Base-by-base conservation (phyloP, 2,329 filamentous ascomycete genomes). In the Colletotrichum sp. region DNA sequence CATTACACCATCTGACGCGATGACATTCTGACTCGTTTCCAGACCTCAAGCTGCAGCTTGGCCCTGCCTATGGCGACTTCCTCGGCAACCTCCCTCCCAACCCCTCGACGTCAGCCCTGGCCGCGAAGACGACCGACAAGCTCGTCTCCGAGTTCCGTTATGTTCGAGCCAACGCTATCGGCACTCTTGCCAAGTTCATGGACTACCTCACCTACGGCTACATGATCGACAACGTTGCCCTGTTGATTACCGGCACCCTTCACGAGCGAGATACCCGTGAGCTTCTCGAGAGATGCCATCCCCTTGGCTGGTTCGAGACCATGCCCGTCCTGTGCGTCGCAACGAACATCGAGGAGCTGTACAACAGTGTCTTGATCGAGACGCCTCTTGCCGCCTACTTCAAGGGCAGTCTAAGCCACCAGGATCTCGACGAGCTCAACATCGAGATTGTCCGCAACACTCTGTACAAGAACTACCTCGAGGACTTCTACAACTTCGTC, bases 371-470 rank as follows among this genome's bases (percentile, higher is more conserved):
- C 21, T 88, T 99, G 79, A 96, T 99, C 79, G 97, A 99, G 88
- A 99, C 97, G 5, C 97, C 97, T 6, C 90, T 99, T 64, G 97
- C 97, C 16, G 93, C 95, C 10, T 99, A 98, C 87, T 99, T 99
- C 92, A 99, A 99, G 88, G 95, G 96, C 80, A 98, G 95, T 80
- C 90, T 99, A 77, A 98, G 94, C 87, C 96, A 98, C 85, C 96
- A 98, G 85, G 97, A 99, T 84, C 90, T 99, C 66, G 97, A 99
- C 86, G 98, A 99, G 89, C 90, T 99, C 82, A 99, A 99, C 88
- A 99, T 99, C 81, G 97, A 99, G 87, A 99, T 99, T 85, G 95
- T 99, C 74, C 94, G 98, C 78, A 99, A 99, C 87, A 99, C 96
- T 1, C 90, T 99, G 43, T 99, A 99, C 90, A 99, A 99, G 91